Conservation (phyloP, 768 basidiomycete species). For the Tylopilus rubrobrunneus region DNA sequence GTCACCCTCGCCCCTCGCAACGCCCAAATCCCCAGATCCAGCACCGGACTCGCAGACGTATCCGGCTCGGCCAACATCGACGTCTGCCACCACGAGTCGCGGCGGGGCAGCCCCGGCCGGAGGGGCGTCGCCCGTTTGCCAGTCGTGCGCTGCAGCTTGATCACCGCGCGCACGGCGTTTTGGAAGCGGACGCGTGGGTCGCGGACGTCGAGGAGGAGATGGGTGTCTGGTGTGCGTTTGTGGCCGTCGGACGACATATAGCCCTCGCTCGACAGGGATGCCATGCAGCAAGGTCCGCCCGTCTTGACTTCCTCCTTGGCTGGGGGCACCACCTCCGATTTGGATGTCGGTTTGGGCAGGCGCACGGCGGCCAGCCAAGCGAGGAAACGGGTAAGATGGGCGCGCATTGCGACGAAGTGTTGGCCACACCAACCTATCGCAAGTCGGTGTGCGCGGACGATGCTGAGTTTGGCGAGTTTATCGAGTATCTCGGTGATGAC, state of each 20-base stretch:
- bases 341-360: background rate
- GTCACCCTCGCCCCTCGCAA: conserved; percentile 38
- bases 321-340: background rate
- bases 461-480: conserved; percentile 14
- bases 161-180: conserved; percentile 41
- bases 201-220: conserved; percentile 19
- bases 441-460: conserved; percentile 24
- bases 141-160: conserved; percentile 35
- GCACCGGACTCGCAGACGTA: conserved; percentile 12
- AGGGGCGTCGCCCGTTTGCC: conserved; percentile 19
- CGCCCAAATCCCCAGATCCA: conserved; percentile 18
- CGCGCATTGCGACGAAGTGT: conserved; percentile 8
- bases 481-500: conserved; percentile 29
- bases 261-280: conserved; percentile 6
- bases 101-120: conserved; percentile 23
- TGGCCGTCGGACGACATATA: background rate
- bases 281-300: background rate
- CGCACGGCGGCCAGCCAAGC: conserved; percentile 10
- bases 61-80: background rate
- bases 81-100: conserved; percentile 28
- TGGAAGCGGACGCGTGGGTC: conserved; percentile 33
- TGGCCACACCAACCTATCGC: conserved; percentile 22
- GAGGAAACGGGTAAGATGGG: conserved; percentile 9
- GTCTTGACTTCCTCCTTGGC: background rate
- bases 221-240: conserved; percentile 2